These are phyloP conservation scores for Crassisporium funariophilum DNA, from an alignment of 768 basidiomycete genomes.

Conservation along the genomic window DNA sequence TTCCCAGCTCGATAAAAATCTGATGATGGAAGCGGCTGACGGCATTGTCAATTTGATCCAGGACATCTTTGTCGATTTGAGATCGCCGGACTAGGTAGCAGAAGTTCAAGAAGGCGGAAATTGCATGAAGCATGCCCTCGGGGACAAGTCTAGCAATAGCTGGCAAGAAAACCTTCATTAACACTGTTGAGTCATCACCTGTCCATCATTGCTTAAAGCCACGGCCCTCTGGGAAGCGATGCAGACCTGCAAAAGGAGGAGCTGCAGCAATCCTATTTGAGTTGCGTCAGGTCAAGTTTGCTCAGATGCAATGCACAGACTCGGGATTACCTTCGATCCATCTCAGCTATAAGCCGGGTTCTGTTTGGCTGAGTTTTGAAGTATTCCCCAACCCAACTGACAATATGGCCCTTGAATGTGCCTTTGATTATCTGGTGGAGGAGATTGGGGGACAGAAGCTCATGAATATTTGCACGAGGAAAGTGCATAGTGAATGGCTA, in stretches of 20 bases:
- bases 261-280: constrained; percentile 19
- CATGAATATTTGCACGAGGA: constrained; percentile 33
- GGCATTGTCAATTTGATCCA: constrained; percentile 14
- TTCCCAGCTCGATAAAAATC: constrained; percentile 21
- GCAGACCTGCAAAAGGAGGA: constrained; percentile 18
- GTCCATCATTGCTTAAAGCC: constrained; percentile 25
- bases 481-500: constrained; percentile 25
- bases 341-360: neutral
- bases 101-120: constrained; percentile 26
- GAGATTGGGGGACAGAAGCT: constrained; percentile 30
- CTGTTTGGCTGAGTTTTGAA: constrained; percentile 10
- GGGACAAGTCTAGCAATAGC: constrained; percentile 27
- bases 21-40: constrained; percentile 20
- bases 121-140: constrained; percentile 17
- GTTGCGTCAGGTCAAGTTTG: neutral
- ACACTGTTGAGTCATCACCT: constrained; percentile 30
- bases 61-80: constrained; percentile 14
- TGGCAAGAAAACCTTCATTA: constrained; percentile 36
- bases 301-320: neutral
- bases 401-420: constrained; percentile 41
- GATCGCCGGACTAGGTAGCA: constrained; percentile 25
- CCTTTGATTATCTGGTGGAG: constrained; percentile 42
- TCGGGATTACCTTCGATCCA: neutral
- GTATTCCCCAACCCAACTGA: constrained; percentile 34
- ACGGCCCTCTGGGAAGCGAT: constrained; percentile 19